Percentiles rank a stretch among this genome's conserved stretches.
Evolutionary conservation across 306 rosid species (phyloP).

Genomic region (Prosopis cineraria): DNA sequence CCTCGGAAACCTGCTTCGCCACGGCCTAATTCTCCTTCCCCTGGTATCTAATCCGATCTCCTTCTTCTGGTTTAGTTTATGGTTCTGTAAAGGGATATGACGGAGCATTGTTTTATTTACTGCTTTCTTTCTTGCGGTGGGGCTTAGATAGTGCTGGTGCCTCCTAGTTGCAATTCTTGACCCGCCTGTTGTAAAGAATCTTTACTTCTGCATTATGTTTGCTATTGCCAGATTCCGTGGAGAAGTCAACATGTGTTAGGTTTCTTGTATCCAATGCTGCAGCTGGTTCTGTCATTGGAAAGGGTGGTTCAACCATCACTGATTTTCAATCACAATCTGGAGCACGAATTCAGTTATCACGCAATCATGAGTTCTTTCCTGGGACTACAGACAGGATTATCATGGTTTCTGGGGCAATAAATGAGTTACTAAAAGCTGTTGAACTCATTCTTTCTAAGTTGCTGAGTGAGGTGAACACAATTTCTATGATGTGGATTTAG

Average conservation of each 20-base stretch:
- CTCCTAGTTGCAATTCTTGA: too few species aligned
- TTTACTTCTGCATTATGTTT: constrained; percentile 30
- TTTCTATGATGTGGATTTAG: constrained; percentile 27
- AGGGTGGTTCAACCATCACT: constrained; percentile 98
- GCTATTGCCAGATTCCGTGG: constrained; percentile 64
- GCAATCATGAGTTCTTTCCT: constrained; percentile 95
- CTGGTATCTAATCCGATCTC: constrained; percentile 84
- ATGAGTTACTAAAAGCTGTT: constrained; percentile 78
- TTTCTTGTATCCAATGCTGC: constrained; percentile 99
- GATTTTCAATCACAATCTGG: constrained; percentile 99
- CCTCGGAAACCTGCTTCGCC: constrained; percentile 74
- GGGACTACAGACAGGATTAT: constrained; percentile 98
- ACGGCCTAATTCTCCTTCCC: constrained; percentile 73
- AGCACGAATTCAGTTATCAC: constrained; percentile 95
- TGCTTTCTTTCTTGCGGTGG: not conserved
- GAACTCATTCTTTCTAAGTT: constrained; percentile 87
- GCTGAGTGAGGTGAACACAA: constrained; percentile 79
- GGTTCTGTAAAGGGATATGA: not conserved
- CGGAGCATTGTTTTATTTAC: not conserved
- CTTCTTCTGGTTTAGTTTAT: constrained; percentile 20
- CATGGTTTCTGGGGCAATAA: constrained; percentile 85
- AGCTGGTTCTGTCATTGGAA: constrained; percentile 99
- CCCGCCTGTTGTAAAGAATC: not conserved
- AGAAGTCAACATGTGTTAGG: constrained; percentile 84
- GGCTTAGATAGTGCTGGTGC: constrained; percentile 22